A percentile compares a stretch with the other conserved stretches of the same genome.
These are phyloP conservation scores for Trypanosoma brucei DNA, from an alignment of 208 protist species.

Conservation along the genomic window DNA sequence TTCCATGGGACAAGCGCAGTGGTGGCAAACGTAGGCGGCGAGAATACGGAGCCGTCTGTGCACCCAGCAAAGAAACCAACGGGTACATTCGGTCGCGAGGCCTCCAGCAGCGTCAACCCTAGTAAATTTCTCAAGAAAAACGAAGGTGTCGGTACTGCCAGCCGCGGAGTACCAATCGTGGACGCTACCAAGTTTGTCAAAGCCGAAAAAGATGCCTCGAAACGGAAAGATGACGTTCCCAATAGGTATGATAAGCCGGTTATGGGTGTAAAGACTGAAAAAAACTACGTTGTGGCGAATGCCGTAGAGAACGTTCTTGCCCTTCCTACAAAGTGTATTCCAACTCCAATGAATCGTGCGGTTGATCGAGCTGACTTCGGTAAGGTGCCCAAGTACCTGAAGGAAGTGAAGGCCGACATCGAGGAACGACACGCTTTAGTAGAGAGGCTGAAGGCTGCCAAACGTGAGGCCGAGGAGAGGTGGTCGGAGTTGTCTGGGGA, in stretches of 20 bases:
- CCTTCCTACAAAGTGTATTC: constrained; percentile 67
- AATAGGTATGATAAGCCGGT: constrained; percentile 82
- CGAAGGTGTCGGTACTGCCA: constrained; percentile 61
- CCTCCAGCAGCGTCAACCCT: constrained; percentile 53
- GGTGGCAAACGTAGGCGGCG: constrained; percentile 74
- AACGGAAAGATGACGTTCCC: constrained; percentile 68
- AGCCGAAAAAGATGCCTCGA: constrained; percentile 46
- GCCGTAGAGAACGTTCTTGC: constrained; percentile 91
- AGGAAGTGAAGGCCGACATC: constrained; percentile 88
- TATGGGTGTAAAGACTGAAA: constrained; percentile 91
- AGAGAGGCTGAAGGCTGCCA: constrained; percentile 29
- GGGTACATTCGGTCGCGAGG: constrained; percentile 73
- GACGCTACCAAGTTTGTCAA: constrained; percentile 70
- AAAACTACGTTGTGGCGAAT: constrained; percentile 94
- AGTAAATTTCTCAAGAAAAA: constrained; percentile 77
- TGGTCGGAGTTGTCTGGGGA: constrained; percentile 73
- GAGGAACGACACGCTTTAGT: constrained; percentile 53
- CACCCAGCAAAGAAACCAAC: constrained; percentile 79
- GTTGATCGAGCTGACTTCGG: constrained; percentile 82
- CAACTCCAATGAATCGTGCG: constrained; percentile 36
- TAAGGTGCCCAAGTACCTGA: constrained; percentile 88
- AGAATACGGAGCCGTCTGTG: constrained; percentile 68
- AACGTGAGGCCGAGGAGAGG: constrained; percentile 51
- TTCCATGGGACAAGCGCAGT: constrained; percentile 84
- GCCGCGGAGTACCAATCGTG: constrained; percentile 71